Percentiles rank a stretch among this genome's conserved stretches.
phyloP scores from a whole-genome alignment of 352 stramenopile species.

The Phytophthora kernoviae region DNA sequence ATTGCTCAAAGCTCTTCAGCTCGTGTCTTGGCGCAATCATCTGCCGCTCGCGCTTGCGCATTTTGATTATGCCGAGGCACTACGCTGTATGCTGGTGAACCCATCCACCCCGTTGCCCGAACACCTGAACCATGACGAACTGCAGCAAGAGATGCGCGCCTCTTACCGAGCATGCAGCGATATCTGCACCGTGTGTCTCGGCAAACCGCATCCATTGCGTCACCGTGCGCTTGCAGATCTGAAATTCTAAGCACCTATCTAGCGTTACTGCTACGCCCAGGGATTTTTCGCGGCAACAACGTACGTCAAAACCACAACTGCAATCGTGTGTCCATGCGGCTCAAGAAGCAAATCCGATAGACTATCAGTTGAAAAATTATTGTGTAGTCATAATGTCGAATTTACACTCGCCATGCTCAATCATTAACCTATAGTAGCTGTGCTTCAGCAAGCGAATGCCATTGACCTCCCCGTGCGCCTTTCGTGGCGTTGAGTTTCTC shows the following conservation, averaged over 20 bases:
- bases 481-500: slow-evolving; percentile 2
- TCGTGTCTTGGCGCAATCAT: slow-evolving; percentile 34
- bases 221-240: slow-evolving; percentile 29
- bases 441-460: neutral
- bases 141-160: slow-evolving; percentile 35
- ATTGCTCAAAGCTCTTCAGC: slow-evolving; percentile 31
- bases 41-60: slow-evolving; percentile 44
- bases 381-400: slow-evolving; percentile 5
- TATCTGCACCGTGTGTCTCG: slow-evolving; percentile 43
- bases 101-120: slow-evolving; percentile 16
- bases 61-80: slow-evolving; percentile 41
- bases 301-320: neutral
- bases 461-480: too few relatives aligned
- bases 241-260: slow-evolving; percentile 29
- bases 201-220: slow-evolving; percentile 32
- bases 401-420: slow-evolving; percentile 5
- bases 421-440: neutral
- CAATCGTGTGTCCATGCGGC: neutral
- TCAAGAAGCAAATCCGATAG: slow-evolving; percentile 1
- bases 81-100: slow-evolving; percentile 35
- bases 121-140: slow-evolving; percentile 24
- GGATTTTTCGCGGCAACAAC: neutral
- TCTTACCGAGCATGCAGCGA: slow-evolving; percentile 38
- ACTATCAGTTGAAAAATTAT: slow-evolving; percentile 5
- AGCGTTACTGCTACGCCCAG: slow-evolving; percentile 8